phyloP scores from a whole-genome alignment of 257 asterid species.

The Thymus mandschuricus region DNA sequence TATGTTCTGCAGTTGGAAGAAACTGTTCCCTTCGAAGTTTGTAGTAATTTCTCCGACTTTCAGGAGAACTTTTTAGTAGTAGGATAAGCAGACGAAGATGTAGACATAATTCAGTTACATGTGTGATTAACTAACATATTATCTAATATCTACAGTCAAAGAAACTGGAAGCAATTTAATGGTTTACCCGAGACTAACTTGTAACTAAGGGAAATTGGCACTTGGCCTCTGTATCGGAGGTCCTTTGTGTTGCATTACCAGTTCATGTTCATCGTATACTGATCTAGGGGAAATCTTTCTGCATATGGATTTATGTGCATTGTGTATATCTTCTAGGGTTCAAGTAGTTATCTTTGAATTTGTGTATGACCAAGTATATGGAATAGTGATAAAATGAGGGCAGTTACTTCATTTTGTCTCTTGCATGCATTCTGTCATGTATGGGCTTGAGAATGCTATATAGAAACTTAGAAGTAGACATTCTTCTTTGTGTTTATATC shows the following conservation, averaged over 20 bases:
- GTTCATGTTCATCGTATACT: neutral
- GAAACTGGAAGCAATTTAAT: neutral
- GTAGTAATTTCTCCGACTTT: neutral
- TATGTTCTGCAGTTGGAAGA: neutral
- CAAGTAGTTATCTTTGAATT: neutral
- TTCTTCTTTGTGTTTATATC: neutral
- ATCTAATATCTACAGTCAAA: neutral
- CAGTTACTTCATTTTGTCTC: constrained; percentile 1
- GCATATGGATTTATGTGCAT: neutral
- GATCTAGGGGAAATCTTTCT: neutral
- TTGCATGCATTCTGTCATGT: neutral
- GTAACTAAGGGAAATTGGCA: constrained; percentile 10
- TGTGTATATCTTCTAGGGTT: neutral
- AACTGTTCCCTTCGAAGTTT: neutral
- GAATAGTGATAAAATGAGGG: neutral
- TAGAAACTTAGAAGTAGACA: neutral
- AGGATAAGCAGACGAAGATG: constrained; percentile 1
- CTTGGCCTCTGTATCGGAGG: neutral
- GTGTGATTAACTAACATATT: neutral
- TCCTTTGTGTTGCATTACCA: neutral
- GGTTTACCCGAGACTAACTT: neutral
- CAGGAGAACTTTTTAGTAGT: neutral
- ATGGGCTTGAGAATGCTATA: constrained; percentile 1
- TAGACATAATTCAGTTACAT: neutral
- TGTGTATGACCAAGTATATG: neutral